Conservation (phyloP, 176 grass and related monocot species). For the Oryza coarctata region DNA sequence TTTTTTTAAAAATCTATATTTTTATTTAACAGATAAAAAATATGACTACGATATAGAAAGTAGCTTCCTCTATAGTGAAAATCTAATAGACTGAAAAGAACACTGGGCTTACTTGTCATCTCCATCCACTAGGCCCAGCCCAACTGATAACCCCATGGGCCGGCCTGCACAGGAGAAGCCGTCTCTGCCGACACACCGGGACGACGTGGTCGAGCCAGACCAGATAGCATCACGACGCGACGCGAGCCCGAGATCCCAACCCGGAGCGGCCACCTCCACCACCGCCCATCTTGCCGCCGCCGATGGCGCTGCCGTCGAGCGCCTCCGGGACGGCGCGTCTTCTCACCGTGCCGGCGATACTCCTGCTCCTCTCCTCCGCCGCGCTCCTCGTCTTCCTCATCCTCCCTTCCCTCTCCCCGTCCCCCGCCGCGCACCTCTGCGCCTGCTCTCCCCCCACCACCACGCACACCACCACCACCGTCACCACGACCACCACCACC, state of each 20-base stretch:
- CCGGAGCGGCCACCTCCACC: background rate
- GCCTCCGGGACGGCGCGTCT: conserved; percentile 43
- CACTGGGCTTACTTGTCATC: too few species aligned
- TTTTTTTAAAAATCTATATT: too few species aligned
- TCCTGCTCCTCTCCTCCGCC: conserved; percentile 56
- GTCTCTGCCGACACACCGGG: background rate
- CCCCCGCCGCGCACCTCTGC: conserved; percentile 34
- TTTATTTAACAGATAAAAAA: too few species aligned
- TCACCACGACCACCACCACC: conserved; percentile 42
- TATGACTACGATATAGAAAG: too few species aligned
- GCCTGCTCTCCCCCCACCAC: conserved; percentile 49
- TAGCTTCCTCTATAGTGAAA: too few species aligned
- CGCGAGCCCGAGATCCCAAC: conserved; percentile 1
- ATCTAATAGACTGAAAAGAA: too few species aligned
- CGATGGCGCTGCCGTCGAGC: conserved; percentile 56
- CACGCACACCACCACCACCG: conserved; percentile 43
- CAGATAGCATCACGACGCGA: background rate
- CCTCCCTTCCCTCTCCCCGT: conserved; percentile 40
- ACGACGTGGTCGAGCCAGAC: conserved; percentile 13
- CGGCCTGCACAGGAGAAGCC: background rate
- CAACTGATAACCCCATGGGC: too few species aligned
- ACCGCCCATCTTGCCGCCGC: background rate
- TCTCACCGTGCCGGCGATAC: conserved; percentile 50
- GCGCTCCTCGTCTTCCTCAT: conserved; percentile 60
- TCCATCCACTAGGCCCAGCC: too few species aligned